phyloP scores from a whole-genome alignment of 2,329 filamentous ascomycete species.

The Aschersonia sp. region DNA sequence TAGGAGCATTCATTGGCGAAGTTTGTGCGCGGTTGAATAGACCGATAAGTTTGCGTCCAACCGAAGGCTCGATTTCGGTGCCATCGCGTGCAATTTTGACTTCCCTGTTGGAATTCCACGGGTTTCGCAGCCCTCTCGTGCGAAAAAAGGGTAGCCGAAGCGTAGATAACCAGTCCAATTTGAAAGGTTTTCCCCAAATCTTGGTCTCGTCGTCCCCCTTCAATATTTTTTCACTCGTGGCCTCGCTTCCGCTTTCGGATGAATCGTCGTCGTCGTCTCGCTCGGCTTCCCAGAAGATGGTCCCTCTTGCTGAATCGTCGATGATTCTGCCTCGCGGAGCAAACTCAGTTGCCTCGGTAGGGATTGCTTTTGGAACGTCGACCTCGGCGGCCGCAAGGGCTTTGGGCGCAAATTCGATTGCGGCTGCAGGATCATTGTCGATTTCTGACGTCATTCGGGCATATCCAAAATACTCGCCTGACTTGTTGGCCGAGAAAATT shows the following conservation, averaged over 20 bases:
- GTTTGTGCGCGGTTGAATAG: conserved; percentile 54
- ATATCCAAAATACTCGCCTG: conserved; percentile 92
- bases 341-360: conserved; percentile 62
- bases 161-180: conserved; percentile 79
- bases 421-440: conserved; percentile 56
- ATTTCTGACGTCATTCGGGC: conserved; percentile 81
- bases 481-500: conserved; percentile 94
- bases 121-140: conserved; percentile 74
- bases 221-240: conserved; percentile 22
- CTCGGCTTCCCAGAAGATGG: conserved; percentile 91
- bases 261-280: conserved; percentile 35
- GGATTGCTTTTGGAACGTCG: conserved; percentile 65
- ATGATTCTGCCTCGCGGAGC: conserved; percentile 78
- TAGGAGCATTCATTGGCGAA: conserved; percentile 16
- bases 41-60: conserved; percentile 62
- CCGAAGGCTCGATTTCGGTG: conserved; percentile 74
- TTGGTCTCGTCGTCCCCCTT: conserved; percentile 37
- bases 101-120: conserved; percentile 89
- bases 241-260: conserved; percentile 27
- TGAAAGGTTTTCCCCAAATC: conserved; percentile 83
- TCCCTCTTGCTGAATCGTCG: conserved; percentile 83
- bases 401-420: conserved; percentile 55
- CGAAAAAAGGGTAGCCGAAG: conserved; percentile 75
- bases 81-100: conserved; percentile 94
- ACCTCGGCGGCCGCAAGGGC: conserved; percentile 41